These are phyloP conservation scores for Aspergillus oerlinghausenensis DNA, from an alignment of 2,329 filamentous ascomycete species.

Conservation along the genomic window DNA sequence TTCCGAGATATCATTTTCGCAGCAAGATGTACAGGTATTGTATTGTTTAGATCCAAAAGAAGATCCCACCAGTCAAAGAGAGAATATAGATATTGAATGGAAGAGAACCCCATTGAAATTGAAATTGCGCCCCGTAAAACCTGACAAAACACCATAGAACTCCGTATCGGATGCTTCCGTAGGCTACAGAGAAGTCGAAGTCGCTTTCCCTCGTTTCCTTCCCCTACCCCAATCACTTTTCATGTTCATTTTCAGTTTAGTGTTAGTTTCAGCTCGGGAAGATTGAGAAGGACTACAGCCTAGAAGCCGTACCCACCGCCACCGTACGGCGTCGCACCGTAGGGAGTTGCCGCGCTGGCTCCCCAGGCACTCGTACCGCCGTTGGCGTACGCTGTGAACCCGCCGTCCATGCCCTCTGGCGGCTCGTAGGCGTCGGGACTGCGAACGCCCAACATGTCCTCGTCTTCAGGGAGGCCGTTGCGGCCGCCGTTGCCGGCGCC, in stretches of 20 bases:
- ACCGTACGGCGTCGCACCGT: conserved; percentile 41
- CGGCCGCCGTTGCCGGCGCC: conserved; percentile 51
- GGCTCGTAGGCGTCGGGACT: conserved; percentile 48
- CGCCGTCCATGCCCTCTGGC: conserved; percentile 41
- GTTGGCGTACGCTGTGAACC: conserved; percentile 37
- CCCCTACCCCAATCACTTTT: neutral
- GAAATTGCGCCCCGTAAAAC: neutral
- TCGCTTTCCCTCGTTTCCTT: neutral
- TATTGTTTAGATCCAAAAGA: neutral
- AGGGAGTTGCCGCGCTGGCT: conserved; percentile 56
- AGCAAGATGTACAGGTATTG: neutral
- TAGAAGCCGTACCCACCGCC: conserved; percentile 27
- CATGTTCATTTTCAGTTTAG: neutral
- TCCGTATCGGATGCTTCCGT: neutral
- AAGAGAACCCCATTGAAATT: neutral
- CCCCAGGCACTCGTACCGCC: conserved; percentile 64
- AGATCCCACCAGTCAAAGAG: neutral
- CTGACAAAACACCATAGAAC: neutral
- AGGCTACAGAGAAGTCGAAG: neutral
- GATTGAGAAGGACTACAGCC: neutral
- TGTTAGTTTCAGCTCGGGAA: neutral
- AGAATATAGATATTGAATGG: neutral
- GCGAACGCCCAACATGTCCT: conserved; percentile 46
- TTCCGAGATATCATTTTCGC: neutral
- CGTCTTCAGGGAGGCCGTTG: conserved; percentile 44